Conservation (phyloP, 176 grass and related monocot genomes). For the Dactylis glomerata region DNA sequence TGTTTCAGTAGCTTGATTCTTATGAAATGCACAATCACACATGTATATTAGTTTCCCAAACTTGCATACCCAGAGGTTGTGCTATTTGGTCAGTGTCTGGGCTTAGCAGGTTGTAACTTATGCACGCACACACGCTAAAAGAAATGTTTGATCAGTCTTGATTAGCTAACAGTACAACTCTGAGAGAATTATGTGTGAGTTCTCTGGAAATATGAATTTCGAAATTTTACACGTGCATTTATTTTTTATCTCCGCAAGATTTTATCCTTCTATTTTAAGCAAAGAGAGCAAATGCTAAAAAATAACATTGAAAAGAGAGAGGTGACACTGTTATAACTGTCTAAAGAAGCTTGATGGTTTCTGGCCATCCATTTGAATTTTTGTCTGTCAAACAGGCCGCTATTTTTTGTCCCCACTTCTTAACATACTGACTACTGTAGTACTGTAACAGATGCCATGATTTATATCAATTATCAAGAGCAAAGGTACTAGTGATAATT, state of each 20-base stretch:
- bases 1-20: neutral
- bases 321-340: neutral
- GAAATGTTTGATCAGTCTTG: neutral
- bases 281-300: constrained; percentile 2
- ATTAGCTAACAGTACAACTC: constrained; percentile 4
- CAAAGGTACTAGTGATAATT: neutral
- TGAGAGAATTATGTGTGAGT: neutral
- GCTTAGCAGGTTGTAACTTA: neutral
- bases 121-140: neutral
- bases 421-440: neutral
- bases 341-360: neutral
- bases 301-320: neutral
- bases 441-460: neutral
- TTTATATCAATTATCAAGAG: neutral
- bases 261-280: neutral
- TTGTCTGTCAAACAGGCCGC: neutral
- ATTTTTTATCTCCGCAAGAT: neutral
- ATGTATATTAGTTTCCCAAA: neutral
- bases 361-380: neutral
- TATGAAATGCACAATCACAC: neutral
- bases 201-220: neutral
- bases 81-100: neutral
- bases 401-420: neutral
- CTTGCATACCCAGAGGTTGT: neutral
- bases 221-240: neutral